Evolutionary conservation across 139 green algal species (phyloP).

Genomic region (Chlorella vulgaris): DNA sequence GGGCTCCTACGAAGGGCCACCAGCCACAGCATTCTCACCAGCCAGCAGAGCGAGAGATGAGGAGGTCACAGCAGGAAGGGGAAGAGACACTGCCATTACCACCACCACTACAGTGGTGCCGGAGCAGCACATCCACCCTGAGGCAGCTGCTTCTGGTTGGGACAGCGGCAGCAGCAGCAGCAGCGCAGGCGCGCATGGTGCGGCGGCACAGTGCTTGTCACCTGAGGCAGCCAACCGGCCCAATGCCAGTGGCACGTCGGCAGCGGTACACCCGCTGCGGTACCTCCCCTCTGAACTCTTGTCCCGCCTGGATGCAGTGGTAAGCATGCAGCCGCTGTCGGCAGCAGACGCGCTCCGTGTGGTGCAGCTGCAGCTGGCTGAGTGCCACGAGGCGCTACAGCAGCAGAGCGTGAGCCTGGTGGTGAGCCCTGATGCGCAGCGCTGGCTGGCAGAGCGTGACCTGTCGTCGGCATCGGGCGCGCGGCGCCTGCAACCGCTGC

Average conservation of each 20-base stretch:
- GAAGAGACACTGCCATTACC: no score
- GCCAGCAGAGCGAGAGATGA: no score
- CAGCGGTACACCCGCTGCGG: constrained; percentile 5
- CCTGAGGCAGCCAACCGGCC: background rate
- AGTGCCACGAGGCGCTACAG: background rate
- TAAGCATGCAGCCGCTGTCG: constrained; percentile 8
- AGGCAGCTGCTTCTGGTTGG: background rate
- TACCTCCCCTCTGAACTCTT: constrained; percentile 12
- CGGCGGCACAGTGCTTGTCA: constrained; percentile 12
- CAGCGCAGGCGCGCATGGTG: constrained; percentile 6
- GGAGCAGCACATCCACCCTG: constrained; percentile 13
- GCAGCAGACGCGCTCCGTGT: background rate
- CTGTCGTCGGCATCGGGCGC: background rate
- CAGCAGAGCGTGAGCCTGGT: constrained; percentile 14
- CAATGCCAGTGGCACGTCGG: background rate
- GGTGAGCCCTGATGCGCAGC: background rate
- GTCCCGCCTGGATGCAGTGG: constrained; percentile 6
- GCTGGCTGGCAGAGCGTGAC: constrained; percentile 7
- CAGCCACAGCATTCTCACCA: background rate
- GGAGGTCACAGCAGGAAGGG: no score
- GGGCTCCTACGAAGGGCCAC: background rate
- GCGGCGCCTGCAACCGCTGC: constrained; percentile 5
- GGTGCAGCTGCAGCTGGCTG: constrained; percentile 24
- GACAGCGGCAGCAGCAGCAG: background rate
- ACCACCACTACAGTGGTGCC: background rate